Evolutionary conservation across 176 grass and related monocot genomes (phyloP).

Genomic region (Saccharum spontaneum): DNA sequence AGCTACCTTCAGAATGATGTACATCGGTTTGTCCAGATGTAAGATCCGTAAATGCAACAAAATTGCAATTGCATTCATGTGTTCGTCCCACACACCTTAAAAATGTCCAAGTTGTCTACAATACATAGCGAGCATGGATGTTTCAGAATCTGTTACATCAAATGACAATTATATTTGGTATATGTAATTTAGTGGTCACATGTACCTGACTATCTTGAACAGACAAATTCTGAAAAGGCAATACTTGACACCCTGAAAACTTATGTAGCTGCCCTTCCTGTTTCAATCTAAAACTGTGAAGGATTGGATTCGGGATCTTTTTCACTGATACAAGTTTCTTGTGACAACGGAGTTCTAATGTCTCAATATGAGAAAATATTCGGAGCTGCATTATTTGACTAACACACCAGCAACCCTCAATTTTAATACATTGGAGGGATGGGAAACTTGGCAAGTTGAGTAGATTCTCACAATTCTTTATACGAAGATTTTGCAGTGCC

Average conservation of each 20-base stretch:
- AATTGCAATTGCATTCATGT: neutral
- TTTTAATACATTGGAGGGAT: constrained; percentile 27
- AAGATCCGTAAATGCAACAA: constrained; percentile 12
- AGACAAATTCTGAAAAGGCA: constrained; percentile 10
- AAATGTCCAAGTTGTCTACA: constrained; percentile 30
- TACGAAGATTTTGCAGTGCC: constrained; percentile 13
- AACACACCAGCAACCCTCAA: constrained; percentile 24
- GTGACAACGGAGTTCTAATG: neutral
- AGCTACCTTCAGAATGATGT: constrained; percentile 20
- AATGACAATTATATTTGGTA: neutral
- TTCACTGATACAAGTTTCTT: constrained; percentile 27
- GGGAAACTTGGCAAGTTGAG: constrained; percentile 26
- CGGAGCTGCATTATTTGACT: constrained; percentile 16
- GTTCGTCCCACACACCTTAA: constrained; percentile 1
- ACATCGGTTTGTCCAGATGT: neutral
- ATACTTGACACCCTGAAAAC: neutral
- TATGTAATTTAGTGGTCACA: neutral
- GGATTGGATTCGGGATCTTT: neutral
- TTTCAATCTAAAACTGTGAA: constrained; percentile 3
- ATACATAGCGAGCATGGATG: neutral
- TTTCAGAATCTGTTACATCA: neutral
- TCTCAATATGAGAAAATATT: constrained; percentile 25
- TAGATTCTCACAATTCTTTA: constrained; percentile 27
- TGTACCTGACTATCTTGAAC: constrained; percentile 28
- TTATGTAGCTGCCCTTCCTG: constrained; percentile 10